Conservation (phyloP, 495 filamentous ascomycete genomes). For the Cenococcum geophilum region DNA sequence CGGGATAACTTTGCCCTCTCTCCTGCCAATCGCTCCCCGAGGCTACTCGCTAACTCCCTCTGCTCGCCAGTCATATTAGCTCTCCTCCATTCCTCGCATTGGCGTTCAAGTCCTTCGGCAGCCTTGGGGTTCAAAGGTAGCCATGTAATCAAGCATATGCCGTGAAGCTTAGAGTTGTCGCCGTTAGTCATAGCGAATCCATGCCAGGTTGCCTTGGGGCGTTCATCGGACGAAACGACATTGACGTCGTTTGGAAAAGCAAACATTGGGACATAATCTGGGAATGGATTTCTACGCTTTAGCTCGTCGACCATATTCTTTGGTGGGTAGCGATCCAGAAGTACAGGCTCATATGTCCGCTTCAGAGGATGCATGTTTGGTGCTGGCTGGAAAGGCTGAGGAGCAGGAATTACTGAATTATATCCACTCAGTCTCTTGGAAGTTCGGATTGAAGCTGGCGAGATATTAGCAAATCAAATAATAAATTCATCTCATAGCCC, state of each 20-base stretch:
- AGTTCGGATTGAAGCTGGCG: slow-evolving; percentile 77
- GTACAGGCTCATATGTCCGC: slow-evolving; percentile 85
- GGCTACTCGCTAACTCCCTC: slow-evolving; percentile 83
- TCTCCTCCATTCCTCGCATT: slow-evolving; percentile 89
- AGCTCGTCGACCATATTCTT: slow-evolving; percentile 74
- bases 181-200: slow-evolving; percentile 96
- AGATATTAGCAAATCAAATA: slow-evolving; percentile 36
- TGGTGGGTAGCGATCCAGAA: slow-evolving; percentile 88
- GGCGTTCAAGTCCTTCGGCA: slow-evolving; percentile 80
- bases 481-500: slow-evolving; percentile 18
- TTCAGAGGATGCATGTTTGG: slow-evolving; percentile 96
- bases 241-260: slow-evolving; percentile 97
- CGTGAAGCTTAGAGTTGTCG: slow-evolving; percentile 86
- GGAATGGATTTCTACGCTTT: slow-evolving; percentile 78
- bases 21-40: slow-evolving; percentile 81
- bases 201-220: slow-evolving; percentile 93
- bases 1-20: slow-evolving; percentile 87
- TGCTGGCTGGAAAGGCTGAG: slow-evolving; percentile 79
- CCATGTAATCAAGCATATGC: slow-evolving; percentile 88
- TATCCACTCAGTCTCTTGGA: slow-evolving; percentile 91
- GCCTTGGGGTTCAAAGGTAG: slow-evolving; percentile 74
- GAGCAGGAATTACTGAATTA: slow-evolving; percentile 92
- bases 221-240: slow-evolving; percentile 90
- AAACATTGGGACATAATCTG: slow-evolving; percentile 98
- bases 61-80: slow-evolving; percentile 96